phyloP scores from a whole-genome alignment of 495 filamentous ascomycete genomes.

The Thermothielavioides terrestris region DNA sequence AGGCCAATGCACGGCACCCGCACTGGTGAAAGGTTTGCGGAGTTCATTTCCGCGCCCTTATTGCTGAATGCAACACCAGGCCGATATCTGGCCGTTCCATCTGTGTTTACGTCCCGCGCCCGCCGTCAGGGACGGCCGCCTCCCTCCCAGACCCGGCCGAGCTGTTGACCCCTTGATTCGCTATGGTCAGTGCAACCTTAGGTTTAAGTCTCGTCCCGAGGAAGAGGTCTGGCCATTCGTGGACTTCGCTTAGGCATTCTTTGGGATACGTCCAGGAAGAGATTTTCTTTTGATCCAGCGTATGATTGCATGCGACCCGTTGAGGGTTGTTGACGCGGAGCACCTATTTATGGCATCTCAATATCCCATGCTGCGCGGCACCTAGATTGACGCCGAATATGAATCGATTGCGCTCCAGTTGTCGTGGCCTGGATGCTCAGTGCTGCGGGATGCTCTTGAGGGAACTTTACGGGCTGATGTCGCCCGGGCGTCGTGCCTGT shows the following conservation, averaged over 20 bases:
- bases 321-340: background rate
- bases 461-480: too few species aligned
- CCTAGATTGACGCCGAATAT: too few species aligned
- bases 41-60: slow-evolving; percentile 13
- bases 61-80: slow-evolving; percentile 14
- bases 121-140: background rate
- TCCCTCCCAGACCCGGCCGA: background rate
- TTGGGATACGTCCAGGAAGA: background rate
- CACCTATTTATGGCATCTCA: slow-evolving; percentile 11
- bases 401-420: too few species aligned
- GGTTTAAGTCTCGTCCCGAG: background rate
- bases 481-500: too few species aligned
- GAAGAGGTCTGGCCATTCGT: background rate
- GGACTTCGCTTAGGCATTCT: background rate
- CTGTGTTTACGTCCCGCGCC: background rate
- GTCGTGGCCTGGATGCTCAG: too few species aligned
- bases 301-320: slow-evolving; percentile 14
- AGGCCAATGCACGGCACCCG: background rate
- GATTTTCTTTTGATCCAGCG: background rate
- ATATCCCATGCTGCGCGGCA: background rate
- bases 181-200: background rate
- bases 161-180: slow-evolving; percentile 4
- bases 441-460: too few species aligned
- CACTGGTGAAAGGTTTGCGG: slow-evolving; percentile 1
- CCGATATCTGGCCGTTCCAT: slow-evolving; percentile 2